Evolutionary conservation across 768 basidiomycete genomes (phyloP), one percentile per base, ranked within the genome.

Genomic region (Leccinum fibrillosum): DNA sequence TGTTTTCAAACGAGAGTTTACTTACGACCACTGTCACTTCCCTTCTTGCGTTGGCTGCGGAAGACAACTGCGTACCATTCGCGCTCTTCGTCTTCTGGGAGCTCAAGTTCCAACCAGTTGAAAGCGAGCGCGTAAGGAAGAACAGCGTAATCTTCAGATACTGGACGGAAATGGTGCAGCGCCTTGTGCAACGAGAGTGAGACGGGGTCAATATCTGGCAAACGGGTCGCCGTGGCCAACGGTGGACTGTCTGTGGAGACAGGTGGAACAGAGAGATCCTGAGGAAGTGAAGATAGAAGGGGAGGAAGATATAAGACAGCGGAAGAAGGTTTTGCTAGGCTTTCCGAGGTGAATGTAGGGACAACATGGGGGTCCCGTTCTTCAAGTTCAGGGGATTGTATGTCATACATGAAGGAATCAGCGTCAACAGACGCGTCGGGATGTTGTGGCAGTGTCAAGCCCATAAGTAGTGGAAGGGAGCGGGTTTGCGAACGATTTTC

Each of bases 1-100:
- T 30, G 12, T 23, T 42, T 19, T n/a, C 23, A 45, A 10, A 6
- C 12, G 49, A 1, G 32, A n/a, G 17, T 37, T 11, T 26, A 73
- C 80, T 62, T 70, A 91, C 91, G 77, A 59, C 76, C 79, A 21
- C 83, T 81, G 59, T 93, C 86, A 62, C 88, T 89, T 23, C 84
- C 90, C 8, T 76, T 73, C 66, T 84, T 86, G 26, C 95, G 81
- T 63, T 82, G 83, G 61, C 89, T 91, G 12, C 92, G 81, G 74
- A 98, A 98, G 15, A 85, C 92, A 11, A 98, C 96, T 60, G 86
- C 86, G 69, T 96, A 98, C 92, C 90, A 97, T 57, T 93, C 90
- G 39, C 91, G 77, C 63, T 90, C 89, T 49, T 89, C 85, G 3
- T 88, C 81, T 53, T 76, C 75, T 2, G 88, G 87, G 13, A 96